Percentiles rank a stretch among this genome's conserved stretches.
Evolutionary conservation across 1,284 basidiomycete species (phyloP).

Genomic region (Ganoderma lucidum): DNA sequence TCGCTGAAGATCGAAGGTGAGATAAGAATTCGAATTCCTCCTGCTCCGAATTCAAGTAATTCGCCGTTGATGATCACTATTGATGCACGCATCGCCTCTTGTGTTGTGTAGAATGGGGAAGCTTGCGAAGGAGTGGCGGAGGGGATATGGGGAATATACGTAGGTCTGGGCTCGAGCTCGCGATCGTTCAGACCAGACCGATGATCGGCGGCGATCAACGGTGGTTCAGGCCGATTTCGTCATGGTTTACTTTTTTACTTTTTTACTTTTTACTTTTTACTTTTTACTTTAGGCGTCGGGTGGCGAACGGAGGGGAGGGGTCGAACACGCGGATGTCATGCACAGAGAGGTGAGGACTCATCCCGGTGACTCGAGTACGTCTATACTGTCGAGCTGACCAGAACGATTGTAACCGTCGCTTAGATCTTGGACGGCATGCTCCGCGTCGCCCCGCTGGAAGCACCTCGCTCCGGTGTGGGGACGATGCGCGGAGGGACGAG

Average conservation of each 20-base stretch:
- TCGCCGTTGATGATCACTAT: too few species aligned
- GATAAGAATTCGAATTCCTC: neutral
- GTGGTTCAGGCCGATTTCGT: too few species aligned
- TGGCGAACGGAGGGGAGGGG: slow-evolving; percentile 55
- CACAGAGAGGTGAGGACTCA: slow-evolving; percentile 58
- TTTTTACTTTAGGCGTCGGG: slow-evolving; percentile 35
- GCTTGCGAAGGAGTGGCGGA: slow-evolving; percentile 63
- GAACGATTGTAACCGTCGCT: neutral
- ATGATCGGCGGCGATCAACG: too few species aligned
- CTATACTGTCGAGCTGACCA: neutral
- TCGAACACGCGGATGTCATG: slow-evolving; percentile 60
- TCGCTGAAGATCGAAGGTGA: slow-evolving; percentile 36
- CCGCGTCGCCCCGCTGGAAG: slow-evolving; percentile 52
- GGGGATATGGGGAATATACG: slow-evolving; percentile 57
- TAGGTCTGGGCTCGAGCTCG: slow-evolving; percentile 37
- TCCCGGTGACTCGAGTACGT: neutral
- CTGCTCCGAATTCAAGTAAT: too few species aligned
- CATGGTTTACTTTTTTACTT: too few species aligned
- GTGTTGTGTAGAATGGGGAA: slow-evolving; percentile 48
- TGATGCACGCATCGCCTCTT: neutral
- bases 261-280: neutral
- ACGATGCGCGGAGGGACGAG: slow-evolving; percentile 49
- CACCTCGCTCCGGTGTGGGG: slow-evolving; percentile 52
- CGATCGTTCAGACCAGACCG: too few species aligned
- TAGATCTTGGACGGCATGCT: slow-evolving; percentile 68